phyloP scores from a whole-genome alignment of 495 filamentous ascomycete genomes.

The Neurospora discreta region DNA sequence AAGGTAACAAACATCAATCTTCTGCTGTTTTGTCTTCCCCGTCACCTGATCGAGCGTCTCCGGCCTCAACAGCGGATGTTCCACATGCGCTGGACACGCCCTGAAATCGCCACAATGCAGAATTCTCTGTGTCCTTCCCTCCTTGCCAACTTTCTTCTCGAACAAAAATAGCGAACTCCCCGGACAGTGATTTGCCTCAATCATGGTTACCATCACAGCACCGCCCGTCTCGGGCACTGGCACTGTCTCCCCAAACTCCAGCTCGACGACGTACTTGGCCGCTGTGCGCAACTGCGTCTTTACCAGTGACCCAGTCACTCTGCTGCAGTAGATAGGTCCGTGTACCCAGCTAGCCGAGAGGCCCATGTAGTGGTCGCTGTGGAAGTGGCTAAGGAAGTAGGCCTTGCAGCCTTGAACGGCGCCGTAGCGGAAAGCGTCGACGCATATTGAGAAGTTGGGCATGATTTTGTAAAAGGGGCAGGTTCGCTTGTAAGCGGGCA shows the following conservation, averaged over 20 bases:
- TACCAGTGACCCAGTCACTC: constrained; percentile 82
- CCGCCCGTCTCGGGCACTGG: constrained; percentile 73
- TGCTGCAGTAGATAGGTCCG: constrained; percentile 93
- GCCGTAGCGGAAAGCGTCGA: constrained; percentile 94
- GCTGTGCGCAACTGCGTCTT: constrained; percentile 76
- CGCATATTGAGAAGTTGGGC: constrained; percentile 80
- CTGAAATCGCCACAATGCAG: constrained; percentile 95
- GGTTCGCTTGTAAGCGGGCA: constrained; percentile 75
- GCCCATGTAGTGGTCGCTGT: constrained; percentile 94
- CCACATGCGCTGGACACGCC: constrained; percentile 75
- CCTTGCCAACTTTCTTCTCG: constrained; percentile 56
- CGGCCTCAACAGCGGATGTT: constrained; percentile 70
- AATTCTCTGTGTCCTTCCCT: constrained; percentile 56
- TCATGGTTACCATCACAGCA: constrained; percentile 71
- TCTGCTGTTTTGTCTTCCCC: constrained; percentile 65
- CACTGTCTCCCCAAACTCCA: constrained; percentile 74
- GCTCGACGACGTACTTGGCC: constrained; percentile 69
- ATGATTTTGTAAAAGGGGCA: constrained; percentile 99
- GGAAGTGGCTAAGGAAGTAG: constrained; percentile 96
- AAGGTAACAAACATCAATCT: constrained; percentile 87
- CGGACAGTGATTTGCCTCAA: constrained; percentile 95
- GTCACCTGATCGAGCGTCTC: constrained; percentile 56
- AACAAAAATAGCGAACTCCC: constrained; percentile 91
- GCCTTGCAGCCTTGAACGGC: constrained; percentile 84
- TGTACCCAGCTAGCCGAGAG: constrained; percentile 81